Conservation (phyloP, 1,284 basidiomycete species). For the Somion occarium region DNA sequence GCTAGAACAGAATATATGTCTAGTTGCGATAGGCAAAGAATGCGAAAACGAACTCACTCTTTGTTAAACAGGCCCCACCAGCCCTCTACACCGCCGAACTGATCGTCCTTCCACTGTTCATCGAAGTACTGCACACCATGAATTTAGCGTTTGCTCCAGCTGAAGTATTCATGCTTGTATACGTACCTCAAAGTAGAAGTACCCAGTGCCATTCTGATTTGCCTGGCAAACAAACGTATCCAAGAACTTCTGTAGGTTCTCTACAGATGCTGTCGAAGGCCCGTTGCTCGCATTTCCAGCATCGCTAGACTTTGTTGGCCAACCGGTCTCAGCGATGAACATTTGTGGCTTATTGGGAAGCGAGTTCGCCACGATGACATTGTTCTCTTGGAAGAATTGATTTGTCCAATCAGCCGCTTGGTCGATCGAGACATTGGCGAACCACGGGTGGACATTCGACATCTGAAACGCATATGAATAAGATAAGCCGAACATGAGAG, state of each 20-base stretch:
- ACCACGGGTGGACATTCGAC: slow-evolving; percentile 85
- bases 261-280: slow-evolving; percentile 59
- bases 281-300: slow-evolving; percentile 55
- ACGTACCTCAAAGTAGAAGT: slow-evolving; percentile 79
- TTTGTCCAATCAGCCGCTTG: slow-evolving; percentile 68
- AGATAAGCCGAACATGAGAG: no score
- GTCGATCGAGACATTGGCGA: slow-evolving; percentile 66
- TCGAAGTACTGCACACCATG: slow-evolving; percentile 60
- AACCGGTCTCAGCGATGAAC: slow-evolving; percentile 92
- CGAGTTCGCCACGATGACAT: slow-evolving; percentile 46
- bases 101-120: slow-evolving; percentile 75
- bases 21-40: background rate
- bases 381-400: slow-evolving; percentile 52
- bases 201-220: slow-evolving; percentile 75
- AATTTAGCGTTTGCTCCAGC: background rate
- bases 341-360: slow-evolving; percentile 67
- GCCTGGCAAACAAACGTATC: slow-evolving; percentile 87
- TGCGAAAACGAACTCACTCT: slow-evolving; percentile 36
- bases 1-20: slow-evolving; percentile 22
- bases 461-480: slow-evolving; percentile 25
- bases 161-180: no score
- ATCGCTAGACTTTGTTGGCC: slow-evolving; percentile 78
- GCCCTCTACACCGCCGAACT: slow-evolving; percentile 85
- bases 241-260: slow-evolving; percentile 73
- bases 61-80: slow-evolving; percentile 64